Evolutionary conservation across 2,329 filamentous ascomycete genomes (phyloP).

Genomic region (Fusarium duplospermum): DNA sequence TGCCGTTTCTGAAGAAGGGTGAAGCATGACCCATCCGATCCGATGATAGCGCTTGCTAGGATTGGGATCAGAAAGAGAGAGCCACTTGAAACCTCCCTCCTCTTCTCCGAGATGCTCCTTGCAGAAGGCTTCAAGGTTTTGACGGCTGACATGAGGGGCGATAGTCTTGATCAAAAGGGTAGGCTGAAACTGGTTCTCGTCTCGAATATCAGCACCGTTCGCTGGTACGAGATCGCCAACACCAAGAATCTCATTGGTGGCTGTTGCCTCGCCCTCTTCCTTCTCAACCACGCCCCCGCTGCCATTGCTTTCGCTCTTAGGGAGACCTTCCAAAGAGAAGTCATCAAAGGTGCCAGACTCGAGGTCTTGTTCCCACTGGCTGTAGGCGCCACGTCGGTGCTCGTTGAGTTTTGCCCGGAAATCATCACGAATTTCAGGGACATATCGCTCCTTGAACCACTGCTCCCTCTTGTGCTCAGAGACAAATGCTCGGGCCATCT

Average conservation of each 20-base stretch:
- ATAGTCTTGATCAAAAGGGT: slow-evolving; percentile 98
- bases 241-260: slow-evolving; percentile 90
- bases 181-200: slow-evolving; percentile 88
- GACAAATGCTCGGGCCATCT: slow-evolving; percentile 91
- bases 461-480: slow-evolving; percentile 93
- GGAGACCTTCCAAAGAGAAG: slow-evolving; percentile 92
- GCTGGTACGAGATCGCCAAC: slow-evolving; percentile 91
- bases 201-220: slow-evolving; percentile 85
- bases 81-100: slow-evolving; percentile 93
- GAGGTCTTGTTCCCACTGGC: slow-evolving; percentile 90
- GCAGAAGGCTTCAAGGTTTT: slow-evolving; percentile 93
- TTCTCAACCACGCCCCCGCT: slow-evolving; percentile 88
- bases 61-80: slow-evolving; percentile 96
- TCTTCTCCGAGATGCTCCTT: slow-evolving; percentile 93
- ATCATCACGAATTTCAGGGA: slow-evolving; percentile 81
- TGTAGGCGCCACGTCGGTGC: slow-evolving; percentile 81
- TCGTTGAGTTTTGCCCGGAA: slow-evolving; percentile 82
- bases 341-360: slow-evolving; percentile 90
- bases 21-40: slow-evolving; percentile 98
- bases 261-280: slow-evolving; percentile 93
- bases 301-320: slow-evolving; percentile 92
- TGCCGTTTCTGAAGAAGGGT: slow-evolving; percentile 77
- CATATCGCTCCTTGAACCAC: slow-evolving; percentile 97
- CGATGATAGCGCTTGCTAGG: slow-evolving; percentile 96
- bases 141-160: slow-evolving; percentile 92